Base-by-base conservation (phyloP, 805 yeast species). In the Kluyveromyces aestuarii region DNA sequence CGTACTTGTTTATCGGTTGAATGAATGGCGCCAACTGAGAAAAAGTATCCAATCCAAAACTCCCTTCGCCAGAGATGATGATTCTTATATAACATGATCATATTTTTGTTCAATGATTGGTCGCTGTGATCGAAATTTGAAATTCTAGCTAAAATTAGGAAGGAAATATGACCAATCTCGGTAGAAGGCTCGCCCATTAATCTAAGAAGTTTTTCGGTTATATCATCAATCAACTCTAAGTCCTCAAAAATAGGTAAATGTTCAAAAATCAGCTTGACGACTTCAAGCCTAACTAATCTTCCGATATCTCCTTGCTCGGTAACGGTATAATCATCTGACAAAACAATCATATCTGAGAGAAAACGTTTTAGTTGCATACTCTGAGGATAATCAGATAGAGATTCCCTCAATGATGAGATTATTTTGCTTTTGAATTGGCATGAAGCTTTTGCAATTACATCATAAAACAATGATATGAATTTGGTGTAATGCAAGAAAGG, bases 291-390 rank as follows among this genome's bases (percentile, higher is more conserved):
- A 1, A 88, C 76, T 56, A 80, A 75, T 43, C 87, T 78, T 2
- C 98, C 98, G n/a, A 89, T 90, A 67, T 90, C 98, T 9, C 98
- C 98, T 58, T 87, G 84, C 27, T 79, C 78, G 0, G 91, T 85
- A 2, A 76, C 68, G 0, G 95, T 79, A 61, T 89, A 88, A 57
- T 90, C 96, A 52, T 83, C 82, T 13, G 91, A 63, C 35, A 78
- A 75, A 1, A 52, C 54, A 1, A 74, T 36, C 2, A 55, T 33
- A 14, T 33, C 33, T 11, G 40, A 5, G 73, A 30, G 6, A 3
- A 36, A 3, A 6, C 13, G 18, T 6, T 40, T 38, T 6, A 52
- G n/a, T 16, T 27, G 43, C 16, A 40, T 45, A 8, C 40, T 41
- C 8, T n/a, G 10, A 33, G 27, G 16, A 16, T 33, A 43, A 11